phyloP scores from a whole-genome alignment of 75 land plant genomes.

The Pseudotsuga menziesii region DNA sequence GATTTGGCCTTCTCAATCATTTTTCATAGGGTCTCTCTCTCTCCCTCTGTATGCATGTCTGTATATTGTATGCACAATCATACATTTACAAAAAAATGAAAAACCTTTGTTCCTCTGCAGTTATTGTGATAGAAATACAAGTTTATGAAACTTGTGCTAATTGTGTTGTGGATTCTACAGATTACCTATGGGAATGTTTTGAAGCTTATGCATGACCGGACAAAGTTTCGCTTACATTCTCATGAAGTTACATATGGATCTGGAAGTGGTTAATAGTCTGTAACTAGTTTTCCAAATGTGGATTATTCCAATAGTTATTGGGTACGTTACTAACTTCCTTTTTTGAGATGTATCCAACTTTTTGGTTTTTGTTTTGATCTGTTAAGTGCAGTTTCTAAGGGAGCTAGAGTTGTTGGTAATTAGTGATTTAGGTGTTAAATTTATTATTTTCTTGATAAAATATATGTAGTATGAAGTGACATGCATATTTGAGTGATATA shows the following conservation, averaged over 20 bases:
- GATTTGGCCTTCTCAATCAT: too few relatives aligned
- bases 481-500: too few relatives aligned
- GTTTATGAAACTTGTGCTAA: too few relatives aligned
- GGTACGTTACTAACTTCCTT: conserved; percentile 34
- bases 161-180: conserved; percentile 26
- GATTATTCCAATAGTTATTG: conserved; percentile 95
- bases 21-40: too few relatives aligned
- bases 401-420: not conserved
- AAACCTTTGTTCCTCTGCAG: too few relatives aligned
- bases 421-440: not conserved
- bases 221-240: conserved; percentile 88
- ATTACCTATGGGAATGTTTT: conserved; percentile 83
- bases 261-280: conserved; percentile 97
- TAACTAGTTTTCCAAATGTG: conserved; percentile 81
- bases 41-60: too few relatives aligned
- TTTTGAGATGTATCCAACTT: not conserved
- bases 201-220: conserved; percentile 86
- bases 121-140: too few relatives aligned
- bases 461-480: too few relatives aligned
- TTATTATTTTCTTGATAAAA: too few relatives aligned
- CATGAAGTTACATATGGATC: conserved; percentile 98
- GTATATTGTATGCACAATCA: too few relatives aligned
- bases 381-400: not conserved
- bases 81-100: too few relatives aligned
- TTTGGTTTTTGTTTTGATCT: not conserved